Evolutionary conservation across 2,329 filamentous ascomycete genomes (phyloP), one percentile per base, ranked within the genome.

Genomic region (Sclerotinia sclerotiorum): DNA sequence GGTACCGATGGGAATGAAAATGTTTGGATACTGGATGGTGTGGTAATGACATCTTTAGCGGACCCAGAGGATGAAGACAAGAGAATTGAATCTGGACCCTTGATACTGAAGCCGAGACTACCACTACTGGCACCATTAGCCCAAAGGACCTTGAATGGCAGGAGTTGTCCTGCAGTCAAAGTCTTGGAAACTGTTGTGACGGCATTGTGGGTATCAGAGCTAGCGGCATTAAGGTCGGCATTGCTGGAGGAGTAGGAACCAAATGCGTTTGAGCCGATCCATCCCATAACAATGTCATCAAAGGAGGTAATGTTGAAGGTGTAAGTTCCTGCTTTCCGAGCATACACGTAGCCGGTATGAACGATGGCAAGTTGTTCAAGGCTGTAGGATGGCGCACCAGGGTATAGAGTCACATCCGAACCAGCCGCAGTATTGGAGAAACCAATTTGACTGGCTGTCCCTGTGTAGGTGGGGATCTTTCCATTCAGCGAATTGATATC

Each of bases 351-450:
- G 21, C 55, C 55, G 24, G 32, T 57, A 32, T 57, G 55, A 7
- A 57, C 55, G n/a, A 57, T 57, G 32, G 55, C 55, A 21, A 57
- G 55, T 3, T 57, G 32, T n/a, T 57, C 55, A n/a, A 57, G 19
- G 55, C 55, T 57, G n/a, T 32, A 10, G 10, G 55, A 42, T n/a
- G 55, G 55, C 15, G 55, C 55, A n/a, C 55, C 55, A 57, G 55
- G 15, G 35, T 57, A 57, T 8, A 57, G 35, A n/a, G 55, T 24
- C 7, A 15, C 55, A 6, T 42, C 24, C 3, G 32, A 57, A 17
- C 29, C 29, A 24, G 32, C 15, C n/a, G 19, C 32, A 42, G 17
- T 57, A 21, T 57, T 57, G 29, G 55, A n/a, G 32, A 57, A 57
- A 24, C 55, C 55, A 21, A 39, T 57, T 57, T 24, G 32, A n/a